Base-by-base conservation (phyloP, 2,329 filamentous ascomycete species). In the Colletotrichum endophyticum region DNA sequence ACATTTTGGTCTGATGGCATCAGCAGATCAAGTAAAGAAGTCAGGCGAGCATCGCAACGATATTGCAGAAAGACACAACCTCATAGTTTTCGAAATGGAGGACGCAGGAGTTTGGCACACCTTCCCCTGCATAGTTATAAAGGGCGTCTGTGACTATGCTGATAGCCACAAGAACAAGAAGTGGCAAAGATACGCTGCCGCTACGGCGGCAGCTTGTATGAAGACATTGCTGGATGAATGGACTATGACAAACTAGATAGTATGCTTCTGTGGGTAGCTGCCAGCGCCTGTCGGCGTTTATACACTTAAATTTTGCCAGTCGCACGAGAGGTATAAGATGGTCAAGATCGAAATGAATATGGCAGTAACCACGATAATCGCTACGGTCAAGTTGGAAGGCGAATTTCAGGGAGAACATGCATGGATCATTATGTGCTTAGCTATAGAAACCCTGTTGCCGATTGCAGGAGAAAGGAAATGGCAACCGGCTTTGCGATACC, bases 121-220 rank as follows among this genome's bases (percentile, higher is more conserved):
- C 8, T 56, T 83, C 16, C 78, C 81, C 0, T 81, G 78, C 25
- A 66, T 85, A 1, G 77, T 85, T 2, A 81, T 86, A 62, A 85
- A 85, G 70, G 85, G 86, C 3, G 82, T 86, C 0, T 86, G 83
- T 39, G 83, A 88, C 78, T 87, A 87, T 73, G 83, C 84, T 0
- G 86, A 87, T 73, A 81, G 83, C 49, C 85, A 87, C 78, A 85
- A 86, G 78, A 83, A 80, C 56, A 83, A 85, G 32, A 70, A 16
- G 1, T 88, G 85, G 85, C 85, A 87, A 70, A 28, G 76, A 2
- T 88, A 84, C 79, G 85, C 86, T 0, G 84, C 86, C 1, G 84
- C 82, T 0, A 84, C 83, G 0, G 86, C 86, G 0, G 85, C 86
- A 77, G 84, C 83, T 44, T 83, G 62, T 4, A 57, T 49, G 25